These are phyloP conservation scores for Lathyrus oleraceus DNA, from an alignment of 306 rosid genomes.

Conservation along the genomic window DNA sequence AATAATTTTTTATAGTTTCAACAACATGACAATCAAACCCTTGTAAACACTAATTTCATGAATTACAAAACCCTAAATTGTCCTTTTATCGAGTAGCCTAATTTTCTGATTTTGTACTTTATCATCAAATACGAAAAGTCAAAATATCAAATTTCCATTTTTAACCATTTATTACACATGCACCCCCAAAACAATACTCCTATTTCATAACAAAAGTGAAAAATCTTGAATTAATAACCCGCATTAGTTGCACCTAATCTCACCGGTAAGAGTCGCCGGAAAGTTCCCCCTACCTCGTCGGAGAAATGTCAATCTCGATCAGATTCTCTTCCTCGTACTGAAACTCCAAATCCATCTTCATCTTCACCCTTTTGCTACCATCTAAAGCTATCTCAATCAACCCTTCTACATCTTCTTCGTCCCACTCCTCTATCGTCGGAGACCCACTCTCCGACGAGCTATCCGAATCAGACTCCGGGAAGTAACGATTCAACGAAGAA, in stretches of 20 bases:
- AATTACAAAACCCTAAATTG: too few relatives aligned
- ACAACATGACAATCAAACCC: too few relatives aligned
- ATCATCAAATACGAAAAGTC: too few relatives aligned
- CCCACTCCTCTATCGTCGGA: conserved; percentile 47
- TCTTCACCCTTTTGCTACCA: conserved; percentile 36
- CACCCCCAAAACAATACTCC: conserved; percentile 2
- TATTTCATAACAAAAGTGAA: not conserved
- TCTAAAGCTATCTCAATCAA: conserved; percentile 79
- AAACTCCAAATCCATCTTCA: conserved; percentile 32
- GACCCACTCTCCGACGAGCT: conserved; percentile 53
- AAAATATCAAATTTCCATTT: not conserved
- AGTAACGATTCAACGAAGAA: conserved; percentile 54
- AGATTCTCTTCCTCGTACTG: conserved; percentile 50
- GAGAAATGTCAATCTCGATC: conserved; percentile 60
- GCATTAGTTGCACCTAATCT: conserved; percentile 43
- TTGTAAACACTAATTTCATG: too few relatives aligned
- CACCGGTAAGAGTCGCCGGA: conserved; percentile 44
- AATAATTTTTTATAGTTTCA: too few relatives aligned
- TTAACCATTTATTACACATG: conserved; percentile 10
- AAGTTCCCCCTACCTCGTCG: conserved; percentile 40
- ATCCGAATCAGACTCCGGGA: conserved; percentile 84
- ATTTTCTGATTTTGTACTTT: too few relatives aligned
- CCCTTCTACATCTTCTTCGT: conserved; percentile 68
- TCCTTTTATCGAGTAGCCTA: too few relatives aligned
- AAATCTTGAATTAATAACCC: conserved; percentile 21